These are phyloP conservation scores for Thelephora aurantiotincta DNA, from an alignment of 768 basidiomycete genomes.

Conservation along the genomic window DNA sequence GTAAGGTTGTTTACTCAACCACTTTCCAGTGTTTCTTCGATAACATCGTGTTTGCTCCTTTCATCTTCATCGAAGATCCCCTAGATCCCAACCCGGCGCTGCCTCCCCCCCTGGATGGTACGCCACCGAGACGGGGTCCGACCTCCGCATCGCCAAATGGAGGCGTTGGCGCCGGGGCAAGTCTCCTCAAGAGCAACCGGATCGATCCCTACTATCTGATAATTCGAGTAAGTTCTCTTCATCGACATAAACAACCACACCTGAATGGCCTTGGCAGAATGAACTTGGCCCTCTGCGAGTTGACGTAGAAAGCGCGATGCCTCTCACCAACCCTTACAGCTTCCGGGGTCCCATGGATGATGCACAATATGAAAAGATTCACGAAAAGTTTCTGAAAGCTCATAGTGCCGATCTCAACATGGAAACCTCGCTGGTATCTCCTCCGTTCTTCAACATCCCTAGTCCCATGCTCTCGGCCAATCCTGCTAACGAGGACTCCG, in stretches of 20 bases:
- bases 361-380: constrained; percentile 57
- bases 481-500: constrained; percentile 10
- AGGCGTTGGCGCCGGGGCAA: constrained; percentile 18
- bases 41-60: constrained; percentile 91
- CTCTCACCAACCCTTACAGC: constrained; percentile 48
- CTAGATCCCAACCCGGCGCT: constrained; percentile 50
- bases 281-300: constrained; percentile 56
- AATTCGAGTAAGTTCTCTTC: constrained; percentile 39
- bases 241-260: constrained; percentile 1
- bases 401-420: constrained; percentile 38
- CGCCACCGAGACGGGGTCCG: constrained; percentile 22
- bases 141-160: constrained; percentile 19
- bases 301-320: constrained; percentile 43
- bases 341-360: constrained; percentile 51
- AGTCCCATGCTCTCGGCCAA: constrained; percentile 16
- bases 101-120: constrained; percentile 29
- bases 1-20: constrained; percentile 1
- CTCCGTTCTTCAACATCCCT: constrained; percentile 26
- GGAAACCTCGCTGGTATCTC: constrained; percentile 23
- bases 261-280: constrained; percentile 26
- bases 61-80: constrained; percentile 92
- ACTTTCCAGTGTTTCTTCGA: constrained; percentile 76
- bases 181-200: constrained; percentile 43
- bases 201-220: constrained; percentile 92
- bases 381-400: constrained; percentile 47